Evolutionary conservation across 768 basidiomycete species (phyloP).

Genomic region (Phanerochaete carnosa): DNA sequence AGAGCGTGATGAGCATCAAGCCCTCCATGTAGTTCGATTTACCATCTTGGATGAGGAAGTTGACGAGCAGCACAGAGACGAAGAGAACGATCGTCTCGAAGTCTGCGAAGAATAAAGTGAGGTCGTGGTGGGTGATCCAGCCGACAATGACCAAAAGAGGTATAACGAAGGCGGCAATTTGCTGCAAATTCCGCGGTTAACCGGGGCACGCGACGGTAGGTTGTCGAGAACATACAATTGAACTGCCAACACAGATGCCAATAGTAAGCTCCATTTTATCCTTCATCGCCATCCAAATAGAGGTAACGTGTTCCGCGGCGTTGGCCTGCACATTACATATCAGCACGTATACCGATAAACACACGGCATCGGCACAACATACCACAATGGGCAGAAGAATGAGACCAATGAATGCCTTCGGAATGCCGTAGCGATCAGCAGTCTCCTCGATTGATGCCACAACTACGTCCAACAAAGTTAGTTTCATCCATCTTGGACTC

Average conservation of each 20-base stretch:
- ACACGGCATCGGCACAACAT: constrained; percentile 25
- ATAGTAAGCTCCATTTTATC: constrained; percentile 72
- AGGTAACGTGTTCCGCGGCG: constrained; percentile 82
- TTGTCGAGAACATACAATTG: constrained; percentile 47
- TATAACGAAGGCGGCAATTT: constrained; percentile 85
- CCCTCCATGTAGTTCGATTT: constrained; percentile 94
- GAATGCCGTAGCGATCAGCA: constrained; percentile 74
- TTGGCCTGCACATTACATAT: constrained; percentile 48
- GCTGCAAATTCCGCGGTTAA: constrained; percentile 35
- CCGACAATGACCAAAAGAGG: constrained; percentile 86
- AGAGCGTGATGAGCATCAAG: constrained; percentile 69
- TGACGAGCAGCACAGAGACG: constrained; percentile 84
- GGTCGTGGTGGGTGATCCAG: constrained; percentile 73
- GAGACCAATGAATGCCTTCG: constrained; percentile 82
- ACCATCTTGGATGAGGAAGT: constrained; percentile 82
- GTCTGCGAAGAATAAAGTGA: constrained; percentile 81
- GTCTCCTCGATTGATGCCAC: constrained; percentile 93
- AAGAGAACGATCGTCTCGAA: constrained; percentile 89
- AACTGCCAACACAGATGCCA: constrained; percentile 76
- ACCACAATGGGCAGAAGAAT: constrained; percentile 88
- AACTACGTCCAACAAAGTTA: constrained; percentile 43
- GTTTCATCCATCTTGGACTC: not conserved
- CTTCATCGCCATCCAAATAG: constrained; percentile 89
- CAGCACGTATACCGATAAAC: not conserved
- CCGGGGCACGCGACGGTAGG: not conserved